These are phyloP conservation scores for Yamadazyma olivae DNA, from an alignment of 805 yeast species.

Conservation along the genomic window DNA sequence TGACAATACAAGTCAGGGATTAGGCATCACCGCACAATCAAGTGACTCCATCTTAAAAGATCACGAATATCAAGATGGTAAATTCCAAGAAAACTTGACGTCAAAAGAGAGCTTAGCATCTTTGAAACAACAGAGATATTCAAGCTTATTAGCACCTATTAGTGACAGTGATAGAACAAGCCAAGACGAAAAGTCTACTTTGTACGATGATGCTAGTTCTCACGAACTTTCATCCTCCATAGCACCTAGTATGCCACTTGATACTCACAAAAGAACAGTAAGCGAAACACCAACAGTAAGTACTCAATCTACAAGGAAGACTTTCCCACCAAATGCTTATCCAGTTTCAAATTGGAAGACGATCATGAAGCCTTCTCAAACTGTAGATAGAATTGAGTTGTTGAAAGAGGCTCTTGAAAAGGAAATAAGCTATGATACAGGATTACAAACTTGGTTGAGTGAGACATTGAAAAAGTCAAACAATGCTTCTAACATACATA, in stretches of 20 bases:
- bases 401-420: conserved; percentile 42
- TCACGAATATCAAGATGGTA: conserved; percentile 16
- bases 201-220: neutral
- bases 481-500: conserved; percentile 32
- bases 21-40: conserved; percentile 11
- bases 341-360: conserved; percentile 41
- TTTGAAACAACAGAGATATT: conserved; percentile 17
- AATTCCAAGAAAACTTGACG: conserved; percentile 27
- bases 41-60: conserved; percentile 25
- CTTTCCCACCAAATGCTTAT: conserved; percentile 18
- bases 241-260: conserved; percentile 7
- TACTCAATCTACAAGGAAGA: conserved; percentile 5
- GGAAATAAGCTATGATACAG: conserved; percentile 49
- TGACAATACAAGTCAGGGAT: conserved; percentile 7
- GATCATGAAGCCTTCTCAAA: conserved; percentile 37
- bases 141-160: conserved; percentile 20
- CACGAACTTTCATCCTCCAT: conserved; percentile 6
- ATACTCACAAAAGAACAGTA: conserved; percentile 1
- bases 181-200: neutral
- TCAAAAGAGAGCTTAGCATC: conserved; percentile 17
- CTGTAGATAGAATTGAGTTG: conserved; percentile 39
- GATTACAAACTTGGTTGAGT: conserved; percentile 56
- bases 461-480: conserved; percentile 41
- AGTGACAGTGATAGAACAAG: conserved; percentile 4
- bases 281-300: conserved; percentile 11